Conservation (phyloP, 164 flowering plant genomes). For the Sedum album region DNA sequence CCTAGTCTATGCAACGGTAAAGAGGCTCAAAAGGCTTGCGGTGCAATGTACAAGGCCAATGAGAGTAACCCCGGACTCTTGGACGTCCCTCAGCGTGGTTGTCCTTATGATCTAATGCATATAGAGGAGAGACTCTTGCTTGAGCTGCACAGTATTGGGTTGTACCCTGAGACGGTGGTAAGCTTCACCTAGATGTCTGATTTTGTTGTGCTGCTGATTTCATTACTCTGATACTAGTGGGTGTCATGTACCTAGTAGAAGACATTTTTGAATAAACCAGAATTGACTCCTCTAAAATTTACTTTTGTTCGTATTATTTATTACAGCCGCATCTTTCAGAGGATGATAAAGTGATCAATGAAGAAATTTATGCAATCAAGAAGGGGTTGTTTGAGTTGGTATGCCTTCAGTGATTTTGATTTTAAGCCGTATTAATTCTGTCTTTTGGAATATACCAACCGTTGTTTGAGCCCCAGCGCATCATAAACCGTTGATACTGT, state of each 20-base stretch:
- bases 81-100: slow-evolving; percentile 28
- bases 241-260: background rate
- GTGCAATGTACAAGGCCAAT: slow-evolving; percentile 25
- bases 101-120: slow-evolving; percentile 47
- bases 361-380: slow-evolving; percentile 46
- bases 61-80: slow-evolving; percentile 19
- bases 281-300: background rate
- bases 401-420: background rate
- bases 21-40: slow-evolving; percentile 27
- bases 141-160: slow-evolving; percentile 77
- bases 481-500: background rate
- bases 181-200: slow-evolving; percentile 13
- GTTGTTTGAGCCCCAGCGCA: too few relatives aligned
- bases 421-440: background rate
- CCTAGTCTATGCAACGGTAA: slow-evolving; percentile 23
- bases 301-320: slow-evolving; percentile 4
- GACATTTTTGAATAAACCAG: background rate
- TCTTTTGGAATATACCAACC: too few relatives aligned
- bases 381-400: slow-evolving; percentile 47
- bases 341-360: slow-evolving; percentile 47
- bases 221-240: background rate
- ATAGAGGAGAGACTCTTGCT: slow-evolving; percentile 54
- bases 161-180: slow-evolving; percentile 76
- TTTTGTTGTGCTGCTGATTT: background rate
- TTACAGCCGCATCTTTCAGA: slow-evolving; percentile 74